Conservation (phyloP, 2,329 filamentous ascomycete genomes). For the Lojkania enalia region DNA sequence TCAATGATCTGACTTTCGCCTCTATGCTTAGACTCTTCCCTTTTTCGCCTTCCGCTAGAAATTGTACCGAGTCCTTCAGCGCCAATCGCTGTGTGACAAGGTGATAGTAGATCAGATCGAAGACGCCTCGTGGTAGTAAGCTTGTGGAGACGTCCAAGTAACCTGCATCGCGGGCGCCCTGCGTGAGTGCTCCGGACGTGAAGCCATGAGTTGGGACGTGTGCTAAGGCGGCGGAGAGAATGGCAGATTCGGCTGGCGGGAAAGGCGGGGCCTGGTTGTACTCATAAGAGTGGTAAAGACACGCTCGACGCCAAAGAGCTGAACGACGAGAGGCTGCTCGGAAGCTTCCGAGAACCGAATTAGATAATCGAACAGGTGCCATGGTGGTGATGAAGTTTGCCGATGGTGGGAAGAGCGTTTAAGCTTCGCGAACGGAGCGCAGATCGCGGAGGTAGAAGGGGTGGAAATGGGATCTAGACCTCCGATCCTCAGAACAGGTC, state of each 20-base stretch:
- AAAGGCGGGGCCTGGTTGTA: slow-evolving; percentile 60
- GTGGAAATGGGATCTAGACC: no score
- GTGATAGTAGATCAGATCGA: slow-evolving; percentile 80
- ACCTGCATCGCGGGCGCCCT: slow-evolving; percentile 80
- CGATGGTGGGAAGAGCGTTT: no score
- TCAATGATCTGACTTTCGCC: slow-evolving; percentile 69
- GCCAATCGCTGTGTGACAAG: slow-evolving; percentile 67
- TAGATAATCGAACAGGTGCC: no score
- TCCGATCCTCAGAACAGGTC: no score
- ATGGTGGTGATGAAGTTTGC: no score
- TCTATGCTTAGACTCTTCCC: slow-evolving; percentile 54
- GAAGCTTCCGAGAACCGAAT: slow-evolving; percentile 27
- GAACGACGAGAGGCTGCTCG: slow-evolving; percentile 26
- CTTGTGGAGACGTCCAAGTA: slow-evolving; percentile 86
- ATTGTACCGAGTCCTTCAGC: slow-evolving; percentile 57
- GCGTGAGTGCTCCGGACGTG: slow-evolving; percentile 69
- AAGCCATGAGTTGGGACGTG: slow-evolving; percentile 86
- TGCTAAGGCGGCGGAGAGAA: slow-evolving; percentile 77
- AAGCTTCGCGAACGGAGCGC: no score
- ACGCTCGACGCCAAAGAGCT: slow-evolving; percentile 21
- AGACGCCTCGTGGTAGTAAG: slow-evolving; percentile 76
- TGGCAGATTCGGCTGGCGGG: slow-evolving; percentile 68
- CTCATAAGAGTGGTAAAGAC: slow-evolving; percentile 43
- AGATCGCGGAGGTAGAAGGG: no score
- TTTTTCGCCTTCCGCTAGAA: slow-evolving; percentile 35